Percentiles rank a stretch among this genome's conserved stretches.
phyloP scores from a whole-genome alignment of 768 basidiomycete genomes.

The Podaxis sp. region DNA sequence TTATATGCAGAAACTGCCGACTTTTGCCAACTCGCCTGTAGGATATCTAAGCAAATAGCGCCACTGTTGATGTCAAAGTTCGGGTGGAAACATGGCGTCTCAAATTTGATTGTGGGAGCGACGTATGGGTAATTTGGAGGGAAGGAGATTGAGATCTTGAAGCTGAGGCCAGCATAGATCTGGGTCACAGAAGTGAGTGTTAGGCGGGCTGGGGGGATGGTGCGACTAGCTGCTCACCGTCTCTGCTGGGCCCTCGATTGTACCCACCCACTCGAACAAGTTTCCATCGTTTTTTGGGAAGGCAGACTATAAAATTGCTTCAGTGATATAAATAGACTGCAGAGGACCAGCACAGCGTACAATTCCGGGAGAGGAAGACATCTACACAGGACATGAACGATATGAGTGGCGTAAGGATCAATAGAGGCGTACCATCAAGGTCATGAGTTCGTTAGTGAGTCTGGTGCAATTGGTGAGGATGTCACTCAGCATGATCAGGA shows the following conservation, averaged over 20 bases:
- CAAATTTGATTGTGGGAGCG: conserved; percentile 82
- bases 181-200: conserved; percentile 22
- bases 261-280: conserved; percentile 88
- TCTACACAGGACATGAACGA: conserved; percentile 41
- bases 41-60: conserved; percentile 83
- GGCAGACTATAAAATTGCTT: conserved; percentile 59
- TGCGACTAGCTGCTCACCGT: conserved; percentile 50
- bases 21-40: conserved; percentile 53
- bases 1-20: neutral
- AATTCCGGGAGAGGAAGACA: conserved; percentile 87
- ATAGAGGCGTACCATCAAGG: conserved; percentile 65
- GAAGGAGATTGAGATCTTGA: conserved; percentile 83
- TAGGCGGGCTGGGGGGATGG: neutral
- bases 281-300: conserved; percentile 87
- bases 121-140: conserved; percentile 88
- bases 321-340: conserved; percentile 11
- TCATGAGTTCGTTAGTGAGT: conserved; percentile 83
- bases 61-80: conserved; percentile 81
- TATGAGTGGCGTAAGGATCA: neutral
- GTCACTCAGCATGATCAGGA: conserved; percentile 6
- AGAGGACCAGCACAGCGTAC: conserved; percentile 41
- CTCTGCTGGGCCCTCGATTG: conserved; percentile 77
- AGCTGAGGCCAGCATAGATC: conserved; percentile 79
- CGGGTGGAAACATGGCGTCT: conserved; percentile 88
- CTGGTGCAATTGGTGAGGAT: conserved; percentile 32